phyloP scores from a whole-genome alignment of 495 filamentous ascomycete species.

The Annulohypoxylon moriforme region DNA sequence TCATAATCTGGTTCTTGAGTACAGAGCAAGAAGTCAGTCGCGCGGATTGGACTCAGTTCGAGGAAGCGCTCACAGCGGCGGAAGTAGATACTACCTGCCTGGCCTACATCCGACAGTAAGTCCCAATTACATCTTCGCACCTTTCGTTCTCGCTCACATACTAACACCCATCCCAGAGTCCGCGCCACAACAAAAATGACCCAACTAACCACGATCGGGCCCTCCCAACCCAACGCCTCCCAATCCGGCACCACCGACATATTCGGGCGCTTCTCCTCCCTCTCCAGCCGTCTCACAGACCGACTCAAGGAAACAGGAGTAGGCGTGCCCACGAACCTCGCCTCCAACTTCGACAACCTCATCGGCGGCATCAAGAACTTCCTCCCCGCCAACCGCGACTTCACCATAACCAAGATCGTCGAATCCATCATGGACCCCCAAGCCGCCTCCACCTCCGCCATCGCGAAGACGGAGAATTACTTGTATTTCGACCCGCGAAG shows the following conservation, averaged over 20 bases:
- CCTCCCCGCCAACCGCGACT: constrained; percentile 91
- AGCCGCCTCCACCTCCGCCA: constrained; percentile 86
- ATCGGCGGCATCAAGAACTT: constrained; percentile 99
- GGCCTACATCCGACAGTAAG: constrained; percentile 84
- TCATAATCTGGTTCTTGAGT: constrained; percentile 98
- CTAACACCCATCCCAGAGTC: constrained; percentile 69
- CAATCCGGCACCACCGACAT: constrained; percentile 74
- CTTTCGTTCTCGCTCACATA: not conserved
- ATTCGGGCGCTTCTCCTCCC: constrained; percentile 87
- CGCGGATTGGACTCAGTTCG: constrained; percentile 85
- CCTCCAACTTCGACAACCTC: constrained; percentile 91
- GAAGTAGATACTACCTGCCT: constrained; percentile 80
- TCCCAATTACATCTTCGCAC: constrained; percentile 12
- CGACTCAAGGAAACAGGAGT: constrained; percentile 87
- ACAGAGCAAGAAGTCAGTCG: constrained; percentile 89
- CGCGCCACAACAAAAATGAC: constrained; percentile 98
- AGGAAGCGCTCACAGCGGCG: constrained; percentile 80
- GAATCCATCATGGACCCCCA: constrained; percentile 98
- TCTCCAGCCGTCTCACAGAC: constrained; percentile 91
- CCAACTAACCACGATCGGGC: constrained; percentile 86
- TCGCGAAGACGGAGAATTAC: constrained; percentile 96
- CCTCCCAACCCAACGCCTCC: constrained; percentile 67
- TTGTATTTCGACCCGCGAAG: constrained; percentile 98
- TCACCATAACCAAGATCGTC: constrained; percentile 96
- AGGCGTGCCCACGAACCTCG: constrained; percentile 67